Base-by-base conservation (phyloP, 371 early-diverging fungal species). In the Choanephora cucurbitarum region DNA sequence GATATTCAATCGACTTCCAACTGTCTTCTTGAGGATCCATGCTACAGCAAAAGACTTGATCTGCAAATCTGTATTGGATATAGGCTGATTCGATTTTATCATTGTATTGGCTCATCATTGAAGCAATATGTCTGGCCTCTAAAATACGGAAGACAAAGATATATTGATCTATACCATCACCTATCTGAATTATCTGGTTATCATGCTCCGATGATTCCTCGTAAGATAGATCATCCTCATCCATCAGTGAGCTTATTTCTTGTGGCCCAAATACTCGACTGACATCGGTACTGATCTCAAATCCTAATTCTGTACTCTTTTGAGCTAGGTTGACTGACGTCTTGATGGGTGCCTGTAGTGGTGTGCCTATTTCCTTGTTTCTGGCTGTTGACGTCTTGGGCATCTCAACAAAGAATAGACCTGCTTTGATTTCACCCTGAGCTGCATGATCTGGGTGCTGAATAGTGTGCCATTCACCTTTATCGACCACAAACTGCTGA, bases 401-500 rank as follows among this genome's bases (percentile, higher is more conserved):
- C 64, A 72, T 69, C 34, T 69, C 62, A 7, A 69, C 66, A 23
- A 72, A 58, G 39, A 72, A 72, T 24, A 72, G 24, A 11, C 69
- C 73, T 18, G 60, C 66, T 40, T 72, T 68, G 32, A 66, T 64
- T 21, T 53, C 55, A 1, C 49, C 55, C 18, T 24, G 14, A 14
- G 66, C 23, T 6, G 37, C 7, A 37, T 37, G 40, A 14, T 59
- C 67, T 23, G 56, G 59, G 33, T 55, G 60, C 10, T 44, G 21
- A 13, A 73, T 17, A 0, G 59, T 10, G 8, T 55, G 21, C 77
- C 77, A 77, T 13, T 58, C 56, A 6, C 77, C 77, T 43, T 73
- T 77, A 45, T 77, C 67, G 1, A 69, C 64, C 0, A 77, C 77
- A 62, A 66, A 77, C 10, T 62, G 57, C 22, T 71, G 62, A 23